Evolutionary conservation across 2,329 filamentous ascomycete genomes (phyloP).

Genomic region (Sclerotinia minor): DNA sequence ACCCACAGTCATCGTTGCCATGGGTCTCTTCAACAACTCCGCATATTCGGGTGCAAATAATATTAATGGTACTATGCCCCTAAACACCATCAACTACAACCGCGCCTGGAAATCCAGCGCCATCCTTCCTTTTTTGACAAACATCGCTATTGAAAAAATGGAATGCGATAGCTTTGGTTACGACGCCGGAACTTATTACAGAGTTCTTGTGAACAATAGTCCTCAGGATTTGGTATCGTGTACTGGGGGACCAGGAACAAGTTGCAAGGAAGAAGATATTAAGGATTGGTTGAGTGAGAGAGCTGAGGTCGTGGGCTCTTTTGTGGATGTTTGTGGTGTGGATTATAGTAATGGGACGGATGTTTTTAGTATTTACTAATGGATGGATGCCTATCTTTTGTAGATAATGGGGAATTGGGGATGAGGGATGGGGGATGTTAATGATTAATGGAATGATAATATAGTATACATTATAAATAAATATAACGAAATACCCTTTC

Average conservation of each 20-base stretch:
- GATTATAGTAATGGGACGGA: slow-evolving; percentile 36
- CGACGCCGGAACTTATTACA: slow-evolving; percentile 47
- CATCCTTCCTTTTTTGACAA: slow-evolving; percentile 55
- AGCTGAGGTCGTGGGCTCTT: slow-evolving; percentile 46
- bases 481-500: too few species aligned
- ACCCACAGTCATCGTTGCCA: slow-evolving; percentile 53
- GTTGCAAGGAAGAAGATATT: slow-evolving; percentile 38
- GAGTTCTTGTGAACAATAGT: slow-evolving; percentile 52
- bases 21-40: slow-evolving; percentile 57
- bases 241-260: slow-evolving; percentile 52
- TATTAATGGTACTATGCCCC: slow-evolving; percentile 53
- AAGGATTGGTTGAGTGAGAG: slow-evolving; percentile 30
- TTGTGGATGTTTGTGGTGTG: slow-evolving; percentile 45
- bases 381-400: background rate
- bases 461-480: too few species aligned
- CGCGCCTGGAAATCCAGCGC: slow-evolving; percentile 53
- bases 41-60: slow-evolving; percentile 49
- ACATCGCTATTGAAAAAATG: slow-evolving; percentile 55
- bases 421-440: background rate
- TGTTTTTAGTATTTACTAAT: slow-evolving; percentile 35
- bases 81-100: slow-evolving; percentile 49
- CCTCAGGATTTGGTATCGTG: slow-evolving; percentile 52
- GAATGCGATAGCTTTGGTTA: slow-evolving; percentile 52
- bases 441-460: background rate
- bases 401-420: background rate